A percentile compares a stretch with the other conserved stretches of the same genome.
These are phyloP conservation scores for Colletotrichum magnum DNA, from an alignment of 2,329 filamentous ascomycete genomes.

Conservation along the genomic window DNA sequence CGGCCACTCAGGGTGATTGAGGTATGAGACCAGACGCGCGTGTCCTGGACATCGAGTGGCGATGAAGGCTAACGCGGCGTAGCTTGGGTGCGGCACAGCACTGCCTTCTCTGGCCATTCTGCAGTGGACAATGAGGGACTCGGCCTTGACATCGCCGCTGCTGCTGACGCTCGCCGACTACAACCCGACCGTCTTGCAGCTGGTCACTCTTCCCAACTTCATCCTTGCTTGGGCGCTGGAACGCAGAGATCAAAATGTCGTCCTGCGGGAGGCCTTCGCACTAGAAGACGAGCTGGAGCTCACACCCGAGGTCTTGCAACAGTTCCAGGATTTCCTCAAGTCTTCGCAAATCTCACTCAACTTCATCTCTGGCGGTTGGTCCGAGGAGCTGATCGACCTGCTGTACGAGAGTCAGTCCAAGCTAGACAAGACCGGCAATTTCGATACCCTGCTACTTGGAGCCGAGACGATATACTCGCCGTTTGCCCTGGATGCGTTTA, in stretches of 20 bases:
- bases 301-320: constrained; percentile 67
- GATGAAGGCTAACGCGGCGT: constrained; percentile 45
- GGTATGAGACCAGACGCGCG: constrained; percentile 55
- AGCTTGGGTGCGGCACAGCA: constrained; percentile 86
- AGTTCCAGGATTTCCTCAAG: constrained; percentile 70
- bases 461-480: constrained; percentile 90
- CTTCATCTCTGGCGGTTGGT: constrained; percentile 84
- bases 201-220: constrained; percentile 86
- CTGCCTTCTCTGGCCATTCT: constrained; percentile 81
- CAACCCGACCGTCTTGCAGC: constrained; percentile 81
- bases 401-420: constrained; percentile 57
- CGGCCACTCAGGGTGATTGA: constrained; percentile 64
- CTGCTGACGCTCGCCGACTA: constrained; percentile 82
- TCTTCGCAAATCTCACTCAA: constrained; percentile 68
- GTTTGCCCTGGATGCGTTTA: constrained; percentile 77
- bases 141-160: constrained; percentile 52
- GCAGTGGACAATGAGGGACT: constrained; percentile 66
- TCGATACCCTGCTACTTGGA: constrained; percentile 72
- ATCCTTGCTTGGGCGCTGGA: constrained; percentile 77
- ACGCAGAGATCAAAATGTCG: constrained; percentile 53
- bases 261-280: constrained; percentile 62
- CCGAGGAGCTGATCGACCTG: constrained; percentile 72
- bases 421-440: constrained; percentile 23
- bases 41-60: constrained; percentile 15
- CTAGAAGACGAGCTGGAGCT: constrained; percentile 75